Evolutionary conservation across 768 basidiomycete species (phyloP).

Genomic region (Boletus sp.): DNA sequence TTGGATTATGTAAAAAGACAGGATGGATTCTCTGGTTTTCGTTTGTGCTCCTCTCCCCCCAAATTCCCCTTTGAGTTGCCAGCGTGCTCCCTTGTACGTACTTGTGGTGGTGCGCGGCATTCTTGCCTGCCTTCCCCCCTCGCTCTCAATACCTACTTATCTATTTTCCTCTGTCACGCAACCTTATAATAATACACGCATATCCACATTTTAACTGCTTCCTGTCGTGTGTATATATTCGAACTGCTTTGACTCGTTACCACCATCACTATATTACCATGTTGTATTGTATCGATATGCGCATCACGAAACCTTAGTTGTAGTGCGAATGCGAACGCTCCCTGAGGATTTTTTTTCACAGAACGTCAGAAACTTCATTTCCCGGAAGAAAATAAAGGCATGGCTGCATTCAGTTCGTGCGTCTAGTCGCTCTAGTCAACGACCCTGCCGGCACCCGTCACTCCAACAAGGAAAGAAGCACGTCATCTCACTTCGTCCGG

Average conservation of each 20-base stretch:
- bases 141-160: slow-evolving; percentile 10
- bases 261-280: slow-evolving; percentile 16
- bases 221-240: slow-evolving; percentile 12
- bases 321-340: background rate
- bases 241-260: slow-evolving; percentile 1
- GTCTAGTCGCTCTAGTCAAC: background rate
- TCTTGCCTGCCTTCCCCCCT: slow-evolving; percentile 1
- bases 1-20: slow-evolving; percentile 27
- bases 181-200: slow-evolving; percentile 11
- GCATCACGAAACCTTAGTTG: background rate
- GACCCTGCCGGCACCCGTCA: slow-evolving; percentile 15
- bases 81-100: slow-evolving; percentile 25
- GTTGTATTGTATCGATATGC: slow-evolving; percentile 22
- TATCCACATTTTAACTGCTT: slow-evolving; percentile 19
- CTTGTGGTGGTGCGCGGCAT: slow-evolving; percentile 20
- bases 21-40: slow-evolving; percentile 27
- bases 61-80: slow-evolving; percentile 14
- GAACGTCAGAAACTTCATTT: slow-evolving; percentile 16
- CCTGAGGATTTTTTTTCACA: background rate
- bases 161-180: slow-evolving; percentile 16
- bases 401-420: background rate
- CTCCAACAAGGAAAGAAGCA: slow-evolving; percentile 1
- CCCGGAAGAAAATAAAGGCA: background rate
- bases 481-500: slow-evolving; percentile 5
- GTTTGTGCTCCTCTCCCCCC: slow-evolving; percentile 10